phyloP scores from a whole-genome alignment of 1,284 basidiomycete species.

The Pyrrhoderma noxium region DNA sequence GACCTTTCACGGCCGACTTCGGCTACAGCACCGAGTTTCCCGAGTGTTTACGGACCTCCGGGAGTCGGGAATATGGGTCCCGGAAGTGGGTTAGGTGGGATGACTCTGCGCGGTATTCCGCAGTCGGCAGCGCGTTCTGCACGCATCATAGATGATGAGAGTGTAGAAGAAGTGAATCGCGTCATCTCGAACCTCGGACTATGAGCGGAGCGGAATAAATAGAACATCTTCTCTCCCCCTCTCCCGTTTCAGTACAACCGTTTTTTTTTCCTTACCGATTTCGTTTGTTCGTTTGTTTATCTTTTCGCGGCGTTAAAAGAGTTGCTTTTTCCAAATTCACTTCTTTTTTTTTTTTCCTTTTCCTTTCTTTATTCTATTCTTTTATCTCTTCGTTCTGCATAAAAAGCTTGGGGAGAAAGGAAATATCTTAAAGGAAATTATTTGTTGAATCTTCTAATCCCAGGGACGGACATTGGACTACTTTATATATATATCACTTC shows the following conservation, averaged over 20 bases:
- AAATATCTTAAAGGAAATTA: too few relatives aligned
- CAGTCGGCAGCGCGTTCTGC: conserved; percentile 39
- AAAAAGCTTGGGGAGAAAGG: too few relatives aligned
- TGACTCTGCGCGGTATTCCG: conserved; percentile 31
- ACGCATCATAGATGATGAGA: conserved; percentile 49
- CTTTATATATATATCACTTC: background rate
- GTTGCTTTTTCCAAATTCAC: too few relatives aligned
- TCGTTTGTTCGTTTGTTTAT: too few relatives aligned
- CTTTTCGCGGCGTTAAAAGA: too few relatives aligned
- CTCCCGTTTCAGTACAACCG: too few relatives aligned
- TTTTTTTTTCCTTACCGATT: too few relatives aligned
- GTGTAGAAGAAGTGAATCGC: conserved; percentile 64
- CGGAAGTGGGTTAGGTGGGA: conserved; percentile 2
- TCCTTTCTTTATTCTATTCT: too few relatives aligned
- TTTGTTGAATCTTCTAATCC: background rate
- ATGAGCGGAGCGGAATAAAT: conserved; percentile 27
- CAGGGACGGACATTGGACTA: conserved; percentile 4
- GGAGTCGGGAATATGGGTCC: conserved; percentile 34
- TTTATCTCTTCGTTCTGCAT: too few relatives aligned
- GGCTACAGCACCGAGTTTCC: conserved; percentile 69
- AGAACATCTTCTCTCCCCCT: too few relatives aligned
- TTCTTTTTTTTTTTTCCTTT: too few relatives aligned
- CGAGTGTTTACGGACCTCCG: conserved; percentile 67
- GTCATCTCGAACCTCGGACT: conserved; percentile 74
- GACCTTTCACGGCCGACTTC: conserved; percentile 68